Base-by-base conservation (phyloP, 2,329 filamentous ascomycete genomes). In the Magnaporthiopsis rhizophila region DNA sequence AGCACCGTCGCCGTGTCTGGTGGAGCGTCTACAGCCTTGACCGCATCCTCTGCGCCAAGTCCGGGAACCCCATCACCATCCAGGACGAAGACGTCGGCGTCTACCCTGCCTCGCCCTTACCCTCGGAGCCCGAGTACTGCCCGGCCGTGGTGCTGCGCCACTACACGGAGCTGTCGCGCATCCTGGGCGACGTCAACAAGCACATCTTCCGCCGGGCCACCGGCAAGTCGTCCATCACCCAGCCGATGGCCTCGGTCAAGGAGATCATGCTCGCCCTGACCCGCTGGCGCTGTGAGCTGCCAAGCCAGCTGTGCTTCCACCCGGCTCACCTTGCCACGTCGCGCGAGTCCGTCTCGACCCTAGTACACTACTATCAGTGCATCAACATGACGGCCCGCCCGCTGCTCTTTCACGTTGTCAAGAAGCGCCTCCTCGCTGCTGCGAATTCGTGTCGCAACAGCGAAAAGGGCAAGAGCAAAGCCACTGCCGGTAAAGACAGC, bases 11-110 rank as follows among this genome's bases (percentile, higher is more conserved):
- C 9, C 76, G 81, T 9, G 76, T 82, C 4, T 85, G 82, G 82
- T 85, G 82, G 82, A 83, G 79, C 38, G 78, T 84, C 1, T 85
- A 85, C 69, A 83, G 81, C 67, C 72, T 85, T 53, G 82, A 84
- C 69, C 74, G 80, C 18, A 79, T 85, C 34, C 72, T 84, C 1
- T 80, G 79, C 3, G 80, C 82, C 65, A 85, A 84, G 66, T 81
- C 80, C 1, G 82, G 82, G 9, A 82, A 83, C 66, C 82, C 82
- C 0, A 76, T 84, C 38, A 80, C 82, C 0, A 82, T 85, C 30
- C 76, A 81, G 6, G 83, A 84, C 67, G 80, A 83, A 66, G 82
- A 84, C 67, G 82, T 84, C 65, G 77, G 77, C 21, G 79, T 80
- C 4, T 56, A 69, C 6, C 73, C 73, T n/a, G 75, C 78, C 1